Conservation (phyloP, 352 stramenopile genomes). For the Phytopythium aichiense region DNA sequence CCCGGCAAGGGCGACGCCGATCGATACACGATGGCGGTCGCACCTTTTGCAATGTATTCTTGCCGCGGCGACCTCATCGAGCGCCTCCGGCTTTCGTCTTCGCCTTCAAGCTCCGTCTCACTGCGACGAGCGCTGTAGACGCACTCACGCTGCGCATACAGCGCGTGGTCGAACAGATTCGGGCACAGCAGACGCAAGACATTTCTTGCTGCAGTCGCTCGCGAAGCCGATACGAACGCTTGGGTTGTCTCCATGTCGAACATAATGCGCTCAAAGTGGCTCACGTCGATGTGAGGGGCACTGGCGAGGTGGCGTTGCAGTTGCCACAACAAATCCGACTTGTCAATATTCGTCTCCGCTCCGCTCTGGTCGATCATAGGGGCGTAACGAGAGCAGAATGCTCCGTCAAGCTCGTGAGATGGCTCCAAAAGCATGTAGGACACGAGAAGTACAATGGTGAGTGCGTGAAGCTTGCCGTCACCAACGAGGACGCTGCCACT, state of each 20-base stretch:
- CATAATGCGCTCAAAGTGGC: slow-evolving; percentile 22
- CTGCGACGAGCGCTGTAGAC: neutral
- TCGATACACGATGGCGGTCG: slow-evolving; percentile 43
- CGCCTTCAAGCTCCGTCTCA: neutral
- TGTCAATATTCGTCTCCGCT: neutral
- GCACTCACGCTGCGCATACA: slow-evolving; percentile 22
- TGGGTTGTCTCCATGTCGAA: slow-evolving; percentile 27
- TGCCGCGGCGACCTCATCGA: neutral
- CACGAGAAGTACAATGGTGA: slow-evolving; percentile 23
- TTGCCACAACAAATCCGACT: slow-evolving; percentile 33
- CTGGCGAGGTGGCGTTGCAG: slow-evolving; percentile 36
- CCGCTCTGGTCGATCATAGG: neutral
- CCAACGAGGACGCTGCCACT: neutral
- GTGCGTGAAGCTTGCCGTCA: slow-evolving; percentile 16
- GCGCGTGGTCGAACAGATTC: slow-evolving; percentile 26
- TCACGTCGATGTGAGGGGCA: slow-evolving; percentile 11
- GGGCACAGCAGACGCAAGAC: slow-evolving; percentile 38
- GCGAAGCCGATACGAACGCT: slow-evolving; percentile 19
- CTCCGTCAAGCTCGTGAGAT: slow-evolving; percentile 31
- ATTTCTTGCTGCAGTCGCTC: slow-evolving; percentile 22
- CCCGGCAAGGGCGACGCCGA: slow-evolving; percentile 16
- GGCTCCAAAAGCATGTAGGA: slow-evolving; percentile 31
- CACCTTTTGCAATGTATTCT: slow-evolving; percentile 46
- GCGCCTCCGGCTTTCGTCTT: neutral
- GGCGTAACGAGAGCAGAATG: slow-evolving; percentile 30